phyloP scores from a whole-genome alignment of 1,284 basidiomycete species.

The Heterobasidion parviporum region DNA sequence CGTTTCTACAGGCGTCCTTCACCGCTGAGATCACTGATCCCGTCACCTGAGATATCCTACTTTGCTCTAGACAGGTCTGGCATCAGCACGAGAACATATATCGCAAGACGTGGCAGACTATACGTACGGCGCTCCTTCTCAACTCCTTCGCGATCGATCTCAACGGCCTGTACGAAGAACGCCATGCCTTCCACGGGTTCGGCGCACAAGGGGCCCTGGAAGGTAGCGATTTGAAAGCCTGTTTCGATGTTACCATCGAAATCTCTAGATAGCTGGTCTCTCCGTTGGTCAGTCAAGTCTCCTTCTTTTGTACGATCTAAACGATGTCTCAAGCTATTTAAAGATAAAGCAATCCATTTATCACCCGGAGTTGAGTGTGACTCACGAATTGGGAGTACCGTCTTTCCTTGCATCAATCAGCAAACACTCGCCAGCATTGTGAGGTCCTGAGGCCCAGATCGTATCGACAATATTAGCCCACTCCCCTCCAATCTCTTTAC shows the following conservation, averaged over 20 bases:
- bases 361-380: constrained; percentile 11
- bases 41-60: constrained; percentile 67
- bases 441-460: constrained; percentile 92
- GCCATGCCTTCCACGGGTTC: constrained; percentile 94
- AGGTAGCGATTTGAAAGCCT: constrained; percentile 92
- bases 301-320: constrained; percentile 30
- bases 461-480: constrained; percentile 71
- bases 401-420: constrained; percentile 66
- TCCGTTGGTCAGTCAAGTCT: constrained; percentile 14
- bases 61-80: constrained; percentile 41
- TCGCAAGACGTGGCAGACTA: background rate
- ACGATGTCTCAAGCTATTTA: constrained; percentile 32
- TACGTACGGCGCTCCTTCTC: constrained; percentile 57
- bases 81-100: constrained; percentile 8
- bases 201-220: constrained; percentile 90
- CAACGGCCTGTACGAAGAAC: constrained; percentile 79
- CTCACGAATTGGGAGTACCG: constrained; percentile 44
- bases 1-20: constrained; percentile 84
- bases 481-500: constrained; percentile 68
- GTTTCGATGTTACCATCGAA: constrained; percentile 84
- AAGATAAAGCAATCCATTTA: constrained; percentile 8
- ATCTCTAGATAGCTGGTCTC: constrained; percentile 29
- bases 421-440: constrained; percentile 80
- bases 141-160: constrained; percentile 53
- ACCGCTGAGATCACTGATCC: constrained; percentile 87